These are phyloP conservation scores for Fusarium protoensiforme DNA, from an alignment of 2,329 filamentous ascomycete genomes.

Conservation along the genomic window DNA sequence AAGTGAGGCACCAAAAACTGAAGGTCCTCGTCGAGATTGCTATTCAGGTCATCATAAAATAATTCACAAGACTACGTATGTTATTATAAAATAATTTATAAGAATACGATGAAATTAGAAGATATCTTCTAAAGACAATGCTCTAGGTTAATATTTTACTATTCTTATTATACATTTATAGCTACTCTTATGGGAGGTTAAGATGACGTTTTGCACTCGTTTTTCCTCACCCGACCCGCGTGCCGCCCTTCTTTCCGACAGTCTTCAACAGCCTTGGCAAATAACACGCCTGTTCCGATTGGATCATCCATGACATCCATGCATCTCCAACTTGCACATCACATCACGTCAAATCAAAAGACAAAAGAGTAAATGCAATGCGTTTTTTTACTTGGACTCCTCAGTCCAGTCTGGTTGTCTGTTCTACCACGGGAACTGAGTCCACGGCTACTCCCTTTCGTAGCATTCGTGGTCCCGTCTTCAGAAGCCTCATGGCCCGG, in stretches of 20 bases:
- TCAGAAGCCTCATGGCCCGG: constrained; percentile 43
- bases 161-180: neutral
- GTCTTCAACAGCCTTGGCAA: neutral
- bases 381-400: constrained; percentile 48
- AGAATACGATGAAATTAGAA: neutral
- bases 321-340: neutral
- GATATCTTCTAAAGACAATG: neutral
- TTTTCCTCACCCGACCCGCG: neutral
- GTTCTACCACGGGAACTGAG: constrained; percentile 47
- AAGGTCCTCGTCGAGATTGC: too few relatives aligned
- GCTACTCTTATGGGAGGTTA: neutral
- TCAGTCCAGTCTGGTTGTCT: constrained; percentile 49
- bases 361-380: constrained; percentile 35
- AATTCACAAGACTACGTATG: too few relatives aligned
- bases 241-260: neutral
- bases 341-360: neutral
- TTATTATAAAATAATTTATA: neutral
- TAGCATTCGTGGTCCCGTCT: constrained; percentile 40
- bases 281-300: neutral
- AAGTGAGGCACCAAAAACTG: too few relatives aligned
- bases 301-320: neutral
- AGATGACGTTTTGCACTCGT: neutral
- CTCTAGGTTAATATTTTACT: neutral
- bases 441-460: constrained; percentile 34
- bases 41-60: too few relatives aligned